phyloP scores from a whole-genome alignment of 192 early-diverging fungal genomes.

The Linnemannia exigua region DNA sequence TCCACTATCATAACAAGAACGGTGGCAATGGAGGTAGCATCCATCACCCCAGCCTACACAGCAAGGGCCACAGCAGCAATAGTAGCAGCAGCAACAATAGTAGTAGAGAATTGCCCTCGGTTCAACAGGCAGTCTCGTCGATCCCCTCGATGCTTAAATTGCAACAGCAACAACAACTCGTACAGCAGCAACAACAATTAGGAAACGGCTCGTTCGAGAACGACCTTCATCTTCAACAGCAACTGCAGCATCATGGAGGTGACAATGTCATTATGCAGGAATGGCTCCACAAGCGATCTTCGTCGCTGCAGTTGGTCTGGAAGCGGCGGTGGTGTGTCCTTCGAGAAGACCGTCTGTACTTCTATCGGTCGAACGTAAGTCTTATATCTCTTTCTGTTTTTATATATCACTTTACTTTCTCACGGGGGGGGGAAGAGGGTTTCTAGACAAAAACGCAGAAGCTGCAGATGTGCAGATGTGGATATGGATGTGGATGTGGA shows the following conservation, averaged over 20 bases:
- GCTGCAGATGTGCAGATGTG: too few species aligned
- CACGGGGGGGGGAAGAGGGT: background rate
- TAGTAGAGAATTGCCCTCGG: constrained; percentile 17
- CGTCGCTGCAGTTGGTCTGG: constrained; percentile 47
- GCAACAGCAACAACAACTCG: background rate
- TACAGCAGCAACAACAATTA: background rate
- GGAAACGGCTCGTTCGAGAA: background rate
- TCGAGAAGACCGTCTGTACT: constrained; percentile 30
- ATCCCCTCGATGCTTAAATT: constrained; percentile 30
- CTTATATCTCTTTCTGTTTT: background rate
- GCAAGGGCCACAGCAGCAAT: constrained; percentile 1
- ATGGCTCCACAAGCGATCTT: constrained; percentile 52
- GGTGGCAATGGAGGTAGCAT: too few species aligned
- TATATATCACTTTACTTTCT: background rate
- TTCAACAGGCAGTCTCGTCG: constrained; percentile 29
- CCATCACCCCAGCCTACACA: constrained; percentile 2
- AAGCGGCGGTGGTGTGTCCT: constrained; percentile 55
- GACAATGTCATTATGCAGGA: constrained; percentile 41
- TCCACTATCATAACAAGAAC: background rate
- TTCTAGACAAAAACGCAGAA: too few species aligned
- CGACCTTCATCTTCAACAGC: background rate
- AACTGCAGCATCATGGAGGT: background rate
- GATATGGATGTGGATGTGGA: background rate
- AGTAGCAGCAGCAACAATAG: background rate
- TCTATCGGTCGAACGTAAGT: constrained; percentile 51